Evolutionary conservation across 1,139 yeast genomes (phyloP).

Genomic region (Candida sojae): DNA sequence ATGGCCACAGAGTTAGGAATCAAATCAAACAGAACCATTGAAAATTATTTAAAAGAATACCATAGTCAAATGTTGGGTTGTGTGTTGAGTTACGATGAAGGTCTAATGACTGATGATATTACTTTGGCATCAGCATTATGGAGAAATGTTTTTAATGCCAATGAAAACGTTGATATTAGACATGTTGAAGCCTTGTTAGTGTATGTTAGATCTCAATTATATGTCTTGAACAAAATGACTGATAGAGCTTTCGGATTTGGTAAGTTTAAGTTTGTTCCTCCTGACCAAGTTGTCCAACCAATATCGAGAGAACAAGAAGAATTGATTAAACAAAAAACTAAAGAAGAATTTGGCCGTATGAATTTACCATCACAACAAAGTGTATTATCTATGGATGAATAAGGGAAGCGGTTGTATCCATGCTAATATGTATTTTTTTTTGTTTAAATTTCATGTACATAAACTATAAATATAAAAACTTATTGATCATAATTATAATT

Average conservation of each 20-base stretch:
- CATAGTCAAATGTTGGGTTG: conserved; percentile 89
- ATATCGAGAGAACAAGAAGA: conserved; percentile 64
- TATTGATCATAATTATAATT: conserved; percentile 17
- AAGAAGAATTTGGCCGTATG: conserved; percentile 36
- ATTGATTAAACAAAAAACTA: conserved; percentile 41
- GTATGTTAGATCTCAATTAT: conserved; percentile 85
- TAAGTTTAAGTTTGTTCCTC: conserved; percentile 81
- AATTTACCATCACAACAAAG: conserved; percentile 65
- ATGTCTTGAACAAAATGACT: conserved; percentile 78
- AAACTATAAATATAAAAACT: conserved; percentile 6
- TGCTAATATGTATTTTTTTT: background rate
- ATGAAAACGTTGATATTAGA: conserved; percentile 76
- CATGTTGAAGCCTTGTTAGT: conserved; percentile 86
- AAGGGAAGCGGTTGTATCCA: conserved; percentile 6
- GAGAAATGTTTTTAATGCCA: conserved; percentile 90
- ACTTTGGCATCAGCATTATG: conserved; percentile 86
- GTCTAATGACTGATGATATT: conserved; percentile 77
- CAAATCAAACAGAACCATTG: conserved; percentile 79
- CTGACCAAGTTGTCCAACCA: conserved; percentile 75
- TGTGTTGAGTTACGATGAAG: conserved; percentile 91
- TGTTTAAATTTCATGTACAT: background rate
- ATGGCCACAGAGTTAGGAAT: conserved; percentile 85
- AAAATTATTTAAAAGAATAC: conserved; percentile 84
- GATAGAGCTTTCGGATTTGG: conserved; percentile 95
- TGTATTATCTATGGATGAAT: conserved; percentile 61